These are phyloP conservation scores for Yamagishiella unicocca DNA, from an alignment of 139 green algal genomes.

Conservation along the genomic window DNA sequence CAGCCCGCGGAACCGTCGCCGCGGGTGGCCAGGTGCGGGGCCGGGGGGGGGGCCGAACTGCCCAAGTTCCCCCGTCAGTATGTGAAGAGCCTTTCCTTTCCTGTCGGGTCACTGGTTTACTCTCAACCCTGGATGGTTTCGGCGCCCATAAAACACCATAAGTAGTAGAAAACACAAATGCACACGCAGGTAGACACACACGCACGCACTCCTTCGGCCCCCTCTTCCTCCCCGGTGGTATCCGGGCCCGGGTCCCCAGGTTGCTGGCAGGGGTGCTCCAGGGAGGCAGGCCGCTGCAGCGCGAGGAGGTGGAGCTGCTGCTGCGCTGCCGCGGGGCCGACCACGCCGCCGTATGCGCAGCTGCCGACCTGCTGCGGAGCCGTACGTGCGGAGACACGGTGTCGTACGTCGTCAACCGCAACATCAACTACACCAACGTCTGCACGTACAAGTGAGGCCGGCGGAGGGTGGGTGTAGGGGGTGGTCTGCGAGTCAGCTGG, in stretches of 20 bases:
- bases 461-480: neutral
- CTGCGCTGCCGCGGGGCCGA: constrained; percentile 77
- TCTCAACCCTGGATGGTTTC: too few relatives aligned
- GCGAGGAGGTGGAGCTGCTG: constrained; percentile 71
- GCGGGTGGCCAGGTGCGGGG: constrained; percentile 3
- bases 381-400: constrained; percentile 76
- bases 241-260: neutral
- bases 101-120: too few relatives aligned
- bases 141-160: too few relatives aligned
- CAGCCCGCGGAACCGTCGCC: constrained; percentile 4
- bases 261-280: constrained; percentile 52
- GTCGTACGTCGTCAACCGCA: constrained; percentile 86
- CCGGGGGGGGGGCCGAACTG: neutral
- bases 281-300: constrained; percentile 24
- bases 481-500: too few relatives aligned
- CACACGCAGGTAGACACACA: too few relatives aligned
- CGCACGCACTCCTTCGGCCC: too few relatives aligned
- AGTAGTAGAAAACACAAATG: too few relatives aligned
- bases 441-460: constrained; percentile 68
- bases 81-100: too few relatives aligned
- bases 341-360: constrained; percentile 67
- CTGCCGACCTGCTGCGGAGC: constrained; percentile 75
- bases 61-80: too few relatives aligned
- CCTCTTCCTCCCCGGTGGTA: too few relatives aligned
- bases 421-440: constrained; percentile 97